Base-by-base conservation (phyloP, 2,329 filamentous ascomycete species). In the Fusarium concolor region DNA sequence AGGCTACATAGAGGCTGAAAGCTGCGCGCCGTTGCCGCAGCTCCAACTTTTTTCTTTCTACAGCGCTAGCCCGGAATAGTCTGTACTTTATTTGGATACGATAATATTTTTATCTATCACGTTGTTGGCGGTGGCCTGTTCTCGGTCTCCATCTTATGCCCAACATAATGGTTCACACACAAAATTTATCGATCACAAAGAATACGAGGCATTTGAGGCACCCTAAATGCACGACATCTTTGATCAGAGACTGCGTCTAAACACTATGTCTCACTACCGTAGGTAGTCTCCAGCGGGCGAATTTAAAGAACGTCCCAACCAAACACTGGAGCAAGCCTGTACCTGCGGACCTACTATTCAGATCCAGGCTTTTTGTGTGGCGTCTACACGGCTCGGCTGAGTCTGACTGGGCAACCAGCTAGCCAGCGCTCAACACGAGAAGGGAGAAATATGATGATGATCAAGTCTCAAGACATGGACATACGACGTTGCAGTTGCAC, bases 61-160 rank as follows among this genome's bases (percentile, higher is more conserved):
- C 6, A 29, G 35, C 4, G 11, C n/a, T 37, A 38, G 56, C 22
- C 41, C 22, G 12, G 31, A 24, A 29, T 46, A 46, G 41, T 26
- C 11, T 45, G 24, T 53, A 35, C 61, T 69, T 69, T 56, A 52
- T 68, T 56, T 62, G 46, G 61, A 68, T 62, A 68, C 60, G 65
- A 66, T 58, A 24, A 42, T 57, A 12, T 39, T 54, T 44, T 37
- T 39, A 46, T 63, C 17, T 43, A 57, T 66, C 35, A 65, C 39
- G 38, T 59, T 61, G 41, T 47, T 37, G 26, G 49, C 52, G 39
- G 41, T 64, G 60, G 33, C 20, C 50, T 53, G 52, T 67, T 43
- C 58, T 37, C 44, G 54, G 28, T 47, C 55, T 43, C 46, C 49
- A 50, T 33, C 11, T 24, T 22, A 14, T 47, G 38, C 54, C 54